These are phyloP conservation scores for Phialophora expanda DNA, from an alignment of 2,329 filamentous ascomycete genomes.

Conservation along the genomic window DNA sequence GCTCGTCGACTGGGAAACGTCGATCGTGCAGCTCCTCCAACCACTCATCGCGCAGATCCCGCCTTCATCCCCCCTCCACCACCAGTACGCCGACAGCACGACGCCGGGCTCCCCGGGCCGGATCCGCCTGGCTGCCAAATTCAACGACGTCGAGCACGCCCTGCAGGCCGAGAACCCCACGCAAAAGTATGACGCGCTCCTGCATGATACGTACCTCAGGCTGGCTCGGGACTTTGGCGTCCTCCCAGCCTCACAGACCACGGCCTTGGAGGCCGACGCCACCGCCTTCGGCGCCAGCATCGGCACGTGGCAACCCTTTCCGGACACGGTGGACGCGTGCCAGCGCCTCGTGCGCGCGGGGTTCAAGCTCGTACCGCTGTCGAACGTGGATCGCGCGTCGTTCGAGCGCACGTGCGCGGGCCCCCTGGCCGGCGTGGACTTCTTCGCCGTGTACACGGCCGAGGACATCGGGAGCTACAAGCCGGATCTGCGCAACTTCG, in stretches of 20 bases:
- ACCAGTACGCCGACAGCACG: slow-evolving; percentile 21
- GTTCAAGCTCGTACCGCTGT: slow-evolving; percentile 63
- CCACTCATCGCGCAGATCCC: slow-evolving; percentile 32
- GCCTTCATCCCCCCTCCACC: slow-evolving; percentile 10
- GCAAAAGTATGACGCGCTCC: slow-evolving; percentile 64
- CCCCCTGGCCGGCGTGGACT: slow-evolving; percentile 59
- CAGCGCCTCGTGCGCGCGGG: slow-evolving; percentile 51
- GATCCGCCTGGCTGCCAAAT: slow-evolving; percentile 27
- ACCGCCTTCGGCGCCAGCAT: slow-evolving; percentile 56
- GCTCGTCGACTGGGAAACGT: slow-evolving; percentile 77
- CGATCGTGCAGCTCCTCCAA: slow-evolving; percentile 61
- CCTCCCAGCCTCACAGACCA: neutral
- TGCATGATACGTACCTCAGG: slow-evolving; percentile 44
- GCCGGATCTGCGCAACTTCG: slow-evolving; percentile 68
- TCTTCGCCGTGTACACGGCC: slow-evolving; percentile 72
- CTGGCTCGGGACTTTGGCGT: slow-evolving; percentile 22
- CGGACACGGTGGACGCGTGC: slow-evolving; percentile 62
- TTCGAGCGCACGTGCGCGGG: slow-evolving; percentile 56
- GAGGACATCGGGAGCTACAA: slow-evolving; percentile 75
- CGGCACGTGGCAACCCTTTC: slow-evolving; percentile 61
- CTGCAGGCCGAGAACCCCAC: slow-evolving; percentile 62
- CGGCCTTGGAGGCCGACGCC: slow-evolving; percentile 43
- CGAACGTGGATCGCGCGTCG: slow-evolving; percentile 61
- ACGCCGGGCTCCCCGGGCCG: slow-evolving; percentile 6
- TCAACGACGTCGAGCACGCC: slow-evolving; percentile 51